Percentiles rank a stretch among this genome's conserved stretches.
Conservation (phyloP, 345 rosid species). For the Ceriops decandra region DNA sequence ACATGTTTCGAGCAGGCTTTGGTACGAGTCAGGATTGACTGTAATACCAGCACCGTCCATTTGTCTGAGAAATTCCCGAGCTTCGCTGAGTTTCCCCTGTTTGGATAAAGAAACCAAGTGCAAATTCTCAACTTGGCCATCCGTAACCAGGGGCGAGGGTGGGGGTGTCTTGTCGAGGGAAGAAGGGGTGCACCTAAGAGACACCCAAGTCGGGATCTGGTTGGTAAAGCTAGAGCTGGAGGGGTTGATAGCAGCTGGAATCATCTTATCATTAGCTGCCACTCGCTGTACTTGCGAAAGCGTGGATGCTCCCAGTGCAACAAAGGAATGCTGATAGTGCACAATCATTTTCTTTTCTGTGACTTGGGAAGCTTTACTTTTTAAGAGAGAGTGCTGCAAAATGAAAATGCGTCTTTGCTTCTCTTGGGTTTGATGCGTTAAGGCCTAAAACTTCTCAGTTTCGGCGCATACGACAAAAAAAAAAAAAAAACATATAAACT, state of each 20-base stretch:
- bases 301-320: constrained; percentile 12
- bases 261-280: neutral
- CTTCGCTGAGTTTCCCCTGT: constrained; percentile 56
- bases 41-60: constrained; percentile 52
- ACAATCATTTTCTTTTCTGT: too few relatives aligned
- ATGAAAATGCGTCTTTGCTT: too few relatives aligned
- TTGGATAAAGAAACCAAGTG: constrained; percentile 54
- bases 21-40: constrained; percentile 36
- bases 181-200: constrained; percentile 42
- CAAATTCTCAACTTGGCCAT: constrained; percentile 51
- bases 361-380: too few relatives aligned
- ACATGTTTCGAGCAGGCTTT: constrained; percentile 48
- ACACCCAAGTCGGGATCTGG: constrained; percentile 53
- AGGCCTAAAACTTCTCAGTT: too few relatives aligned
- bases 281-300: constrained; percentile 6
- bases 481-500: too few relatives aligned
- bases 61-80: constrained; percentile 48
- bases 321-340: constrained; percentile 1
- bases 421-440: too few relatives aligned
- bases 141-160: constrained; percentile 19
- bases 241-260: neutral
- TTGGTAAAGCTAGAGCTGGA: constrained; percentile 28
- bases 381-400: too few relatives aligned
- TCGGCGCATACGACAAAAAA: too few relatives aligned
- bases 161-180: constrained; percentile 11